Evolutionary conservation across 2,329 filamentous ascomycete genomes (phyloP).

Genomic region (Colletotrichum sp.): DNA sequence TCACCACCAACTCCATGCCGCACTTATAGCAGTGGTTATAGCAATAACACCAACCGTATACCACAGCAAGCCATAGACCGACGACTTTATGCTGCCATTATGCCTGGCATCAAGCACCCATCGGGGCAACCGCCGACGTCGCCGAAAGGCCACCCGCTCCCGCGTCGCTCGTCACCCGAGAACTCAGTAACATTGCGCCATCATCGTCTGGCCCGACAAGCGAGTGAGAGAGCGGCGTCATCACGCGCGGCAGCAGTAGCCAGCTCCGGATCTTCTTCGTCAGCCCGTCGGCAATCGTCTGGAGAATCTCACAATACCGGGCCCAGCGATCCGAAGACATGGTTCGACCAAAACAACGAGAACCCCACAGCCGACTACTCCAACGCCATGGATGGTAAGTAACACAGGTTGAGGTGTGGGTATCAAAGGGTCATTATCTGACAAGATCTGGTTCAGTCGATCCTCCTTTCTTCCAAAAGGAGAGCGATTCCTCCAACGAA

Average conservation of each 20-base stretch:
- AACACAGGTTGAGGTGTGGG: neutral
- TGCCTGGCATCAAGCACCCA: slow-evolving; percentile 33
- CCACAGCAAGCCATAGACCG: neutral
- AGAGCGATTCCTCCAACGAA: slow-evolving; percentile 57
- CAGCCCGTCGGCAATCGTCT: slow-evolving; percentile 46
- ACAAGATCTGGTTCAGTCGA: slow-evolving; percentile 41
- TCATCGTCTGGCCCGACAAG: slow-evolving; percentile 51
- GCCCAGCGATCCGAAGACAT: slow-evolving; percentile 55
- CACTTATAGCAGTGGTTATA: neutral
- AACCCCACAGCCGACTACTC: slow-evolving; percentile 50
- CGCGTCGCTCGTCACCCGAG: slow-evolving; percentile 47
- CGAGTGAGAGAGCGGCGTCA: slow-evolving; percentile 27
- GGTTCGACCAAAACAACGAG: slow-evolving; percentile 60
- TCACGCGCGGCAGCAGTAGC: slow-evolving; percentile 14
- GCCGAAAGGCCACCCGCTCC: slow-evolving; percentile 44
- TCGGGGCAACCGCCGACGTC: slow-evolving; percentile 26
- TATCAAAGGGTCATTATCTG: neutral
- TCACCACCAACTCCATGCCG: neutral
- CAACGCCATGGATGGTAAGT: slow-evolving; percentile 53
- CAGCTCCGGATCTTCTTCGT: slow-evolving; percentile 20
- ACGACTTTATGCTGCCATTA: slow-evolving; percentile 25
- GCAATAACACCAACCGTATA: neutral
- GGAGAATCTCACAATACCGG: slow-evolving; percentile 54
- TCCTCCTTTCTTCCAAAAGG: slow-evolving; percentile 60
- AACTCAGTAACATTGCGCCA: slow-evolving; percentile 53